Conservation (phyloP, 352 stramenopile species). For the Blastocystis sp. region DNA sequence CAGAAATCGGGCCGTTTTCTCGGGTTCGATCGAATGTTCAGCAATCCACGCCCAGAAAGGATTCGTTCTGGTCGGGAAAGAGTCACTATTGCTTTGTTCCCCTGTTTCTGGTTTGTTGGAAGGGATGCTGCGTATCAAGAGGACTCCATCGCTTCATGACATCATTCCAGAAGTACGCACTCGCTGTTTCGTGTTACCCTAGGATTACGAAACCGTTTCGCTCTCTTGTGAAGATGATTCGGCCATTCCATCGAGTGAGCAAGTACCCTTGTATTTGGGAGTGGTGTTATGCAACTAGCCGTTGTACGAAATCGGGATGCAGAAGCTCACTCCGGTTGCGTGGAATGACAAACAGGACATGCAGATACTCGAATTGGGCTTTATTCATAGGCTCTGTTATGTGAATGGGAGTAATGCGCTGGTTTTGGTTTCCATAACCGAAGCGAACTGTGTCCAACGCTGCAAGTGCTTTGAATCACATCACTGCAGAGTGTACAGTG, state of each 20-base stretch:
- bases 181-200: not conserved
- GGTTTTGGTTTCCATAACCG: not conserved
- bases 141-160: not conserved
- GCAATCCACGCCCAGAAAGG: not conserved
- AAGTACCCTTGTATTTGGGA: not conserved
- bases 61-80: not conserved
- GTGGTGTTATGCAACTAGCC: not conserved
- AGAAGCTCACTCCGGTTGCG: slow-evolving; percentile 14
- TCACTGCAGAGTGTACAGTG: not conserved
- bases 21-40: not conserved
- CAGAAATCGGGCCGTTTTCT: not conserved
- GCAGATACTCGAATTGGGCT: not conserved
- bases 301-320: slow-evolving; percentile 13
- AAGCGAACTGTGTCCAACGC: not conserved
- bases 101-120: not conserved
- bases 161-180: slow-evolving; percentile 4
- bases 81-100: not conserved
- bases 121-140: not conserved
- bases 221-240: slow-evolving; percentile 24
- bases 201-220: not conserved
- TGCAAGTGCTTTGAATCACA: not conserved
- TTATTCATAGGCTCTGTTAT: not conserved
- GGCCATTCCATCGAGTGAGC: not conserved
- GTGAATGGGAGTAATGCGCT: slow-evolving; percentile 9
- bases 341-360: not conserved